These are phyloP conservation scores for Ettlia oleoabundans DNA, from an alignment of 139 green algal genomes.

Conservation along the genomic window DNA sequence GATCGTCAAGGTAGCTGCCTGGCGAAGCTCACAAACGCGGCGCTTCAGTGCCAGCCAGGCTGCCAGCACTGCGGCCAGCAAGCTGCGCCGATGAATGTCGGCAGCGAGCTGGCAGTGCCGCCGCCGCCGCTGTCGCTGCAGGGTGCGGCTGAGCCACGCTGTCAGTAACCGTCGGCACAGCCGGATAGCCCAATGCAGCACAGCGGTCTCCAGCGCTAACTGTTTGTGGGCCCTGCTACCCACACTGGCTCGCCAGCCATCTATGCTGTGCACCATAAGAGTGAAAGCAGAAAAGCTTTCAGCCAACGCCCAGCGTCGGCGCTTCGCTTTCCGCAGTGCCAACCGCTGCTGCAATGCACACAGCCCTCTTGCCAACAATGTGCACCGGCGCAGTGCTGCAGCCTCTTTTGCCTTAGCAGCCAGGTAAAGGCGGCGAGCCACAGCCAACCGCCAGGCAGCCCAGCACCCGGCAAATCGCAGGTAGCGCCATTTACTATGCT, in stretches of 20 bases:
- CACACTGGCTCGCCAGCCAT: not conserved
- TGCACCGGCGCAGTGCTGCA: not conserved
- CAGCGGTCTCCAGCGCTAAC: not conserved
- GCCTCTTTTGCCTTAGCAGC: not conserved
- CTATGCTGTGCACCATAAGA: not conserved
- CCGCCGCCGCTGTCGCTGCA: not conserved
- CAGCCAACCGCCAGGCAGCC: not conserved
- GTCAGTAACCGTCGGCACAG: not conserved
- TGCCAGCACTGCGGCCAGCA: not conserved
- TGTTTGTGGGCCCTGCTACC: no score
- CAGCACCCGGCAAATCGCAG: not conserved
- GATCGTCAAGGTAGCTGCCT: not conserved
- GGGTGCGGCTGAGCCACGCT: not conserved
- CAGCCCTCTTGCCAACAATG: not conserved
- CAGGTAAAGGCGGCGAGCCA: not conserved
- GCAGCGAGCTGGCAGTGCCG: not conserved
- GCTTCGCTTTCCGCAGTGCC: not conserved
- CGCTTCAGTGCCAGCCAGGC: not conserved
- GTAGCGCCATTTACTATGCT: not conserved
- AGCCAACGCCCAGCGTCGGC: not conserved
- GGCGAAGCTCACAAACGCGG: not conserved
- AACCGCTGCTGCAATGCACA: not conserved
- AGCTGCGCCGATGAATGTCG: not conserved
- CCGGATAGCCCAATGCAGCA: conserved; percentile 13
- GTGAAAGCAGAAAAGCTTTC: conserved; percentile 9